Percentiles rank a stretch among this genome's conserved stretches.
These are phyloP conservation scores for Populus tomentosa DNA, from an alignment of 441 rosid species.

Conservation along the genomic window DNA sequence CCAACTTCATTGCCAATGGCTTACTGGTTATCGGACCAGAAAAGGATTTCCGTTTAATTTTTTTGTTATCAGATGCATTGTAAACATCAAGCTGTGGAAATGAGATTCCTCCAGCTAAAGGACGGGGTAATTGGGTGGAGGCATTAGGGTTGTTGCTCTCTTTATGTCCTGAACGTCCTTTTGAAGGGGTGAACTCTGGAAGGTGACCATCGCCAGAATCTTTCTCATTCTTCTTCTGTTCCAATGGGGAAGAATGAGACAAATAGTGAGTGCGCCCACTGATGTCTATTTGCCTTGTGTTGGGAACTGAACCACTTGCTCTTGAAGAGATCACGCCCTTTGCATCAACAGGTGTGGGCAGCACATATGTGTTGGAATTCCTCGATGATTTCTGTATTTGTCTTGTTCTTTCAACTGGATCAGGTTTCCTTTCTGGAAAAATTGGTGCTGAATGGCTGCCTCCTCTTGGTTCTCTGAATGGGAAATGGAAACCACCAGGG, in stretches of 20 bases:
- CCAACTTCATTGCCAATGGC: constrained; percentile 44
- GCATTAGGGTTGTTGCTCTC: constrained; percentile 38
- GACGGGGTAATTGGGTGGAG: constrained; percentile 59
- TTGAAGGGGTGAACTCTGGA: constrained; percentile 23
- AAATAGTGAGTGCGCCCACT: constrained; percentile 46
- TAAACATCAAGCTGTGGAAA: constrained; percentile 27
- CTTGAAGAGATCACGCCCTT: constrained; percentile 43
- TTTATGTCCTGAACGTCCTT: constrained; percentile 28
- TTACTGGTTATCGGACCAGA: constrained; percentile 71
- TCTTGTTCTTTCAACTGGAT: constrained; percentile 55
- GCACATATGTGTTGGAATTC: constrained; percentile 58
- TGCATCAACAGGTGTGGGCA: constrained; percentile 74
- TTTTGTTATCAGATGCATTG: constrained; percentile 37
- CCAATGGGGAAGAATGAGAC: constrained; percentile 83
- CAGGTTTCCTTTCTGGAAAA: constrained; percentile 70
- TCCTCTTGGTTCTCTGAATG: constrained; percentile 41
- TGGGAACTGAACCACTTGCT: constrained; percentile 35
- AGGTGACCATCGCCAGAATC: constrained; percentile 32
- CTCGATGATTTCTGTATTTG: constrained; percentile 43
- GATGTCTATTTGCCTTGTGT: constrained; percentile 37
- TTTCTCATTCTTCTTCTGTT: constrained; percentile 59
- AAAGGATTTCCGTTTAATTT: constrained; percentile 55
- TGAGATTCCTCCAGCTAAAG: constrained; percentile 44
- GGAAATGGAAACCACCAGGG: constrained; percentile 36
- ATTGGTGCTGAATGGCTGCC: constrained; percentile 89